Evolutionary conservation across 2,329 filamentous ascomycete genomes (phyloP), one percentile per base, ranked within the genome.

Genomic region (Malbranchea cinnamomea): DNA sequence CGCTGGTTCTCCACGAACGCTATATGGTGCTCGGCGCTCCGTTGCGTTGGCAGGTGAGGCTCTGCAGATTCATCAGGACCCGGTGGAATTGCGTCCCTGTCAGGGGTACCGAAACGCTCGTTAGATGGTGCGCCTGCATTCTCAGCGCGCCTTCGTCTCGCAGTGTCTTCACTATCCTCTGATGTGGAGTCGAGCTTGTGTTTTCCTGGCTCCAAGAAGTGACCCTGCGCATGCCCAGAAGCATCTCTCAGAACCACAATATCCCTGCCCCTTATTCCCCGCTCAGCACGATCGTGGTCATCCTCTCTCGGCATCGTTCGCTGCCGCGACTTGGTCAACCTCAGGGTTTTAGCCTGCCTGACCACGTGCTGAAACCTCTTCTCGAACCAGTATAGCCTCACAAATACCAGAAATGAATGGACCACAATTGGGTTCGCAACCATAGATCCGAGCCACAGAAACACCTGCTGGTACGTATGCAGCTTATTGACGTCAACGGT

Each of bases 361-460:
- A 79, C 84, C 40, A 93, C 70, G 44, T 80, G 68, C 49, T 92
- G 79, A 49, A 98, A 95, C 5, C 85, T 73, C 54, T 91, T 93
- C 56, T 98, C 85, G 50, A 98, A 98, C 87, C 87, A 98, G 56
- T 93, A 94, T 2, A 98, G 63, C 15, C 89, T 78, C 9, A 95
- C 67, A 43, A 93, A 87, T 5, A 98, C 89, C 25, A 98, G 83
- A 25, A 72, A 78, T 2, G 79, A 72, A 47, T 92, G 74, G 44
- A 93, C 76, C 26, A 79, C 75, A 37, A 93, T 89, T 0, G 84
- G 84, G 29, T 83, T 92, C 15, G 77, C 74, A 8, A 82, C 44
- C 63, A 83, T 75, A 3, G 77, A 63, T 23, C 81, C 63, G 5
- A 84, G 45, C 44, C 78, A 84, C 15, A 91, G 58, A 29, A 79